These are phyloP conservation scores for Coffea humblotiana DNA, from an alignment of 305 asterid genomes.

Conservation along the genomic window DNA sequence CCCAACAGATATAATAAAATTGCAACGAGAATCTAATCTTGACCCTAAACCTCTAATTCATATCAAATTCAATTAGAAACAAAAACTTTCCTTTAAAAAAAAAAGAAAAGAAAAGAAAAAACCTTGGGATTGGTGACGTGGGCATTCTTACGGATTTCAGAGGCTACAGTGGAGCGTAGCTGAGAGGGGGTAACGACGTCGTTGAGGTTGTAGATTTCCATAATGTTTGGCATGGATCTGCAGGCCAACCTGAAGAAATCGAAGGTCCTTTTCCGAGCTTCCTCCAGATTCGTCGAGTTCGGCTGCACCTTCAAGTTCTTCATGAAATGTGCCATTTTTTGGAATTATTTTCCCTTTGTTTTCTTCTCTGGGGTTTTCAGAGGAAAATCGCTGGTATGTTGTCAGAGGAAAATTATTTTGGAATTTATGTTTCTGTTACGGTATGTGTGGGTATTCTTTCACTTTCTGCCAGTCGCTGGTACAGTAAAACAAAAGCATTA, in stretches of 20 bases:
- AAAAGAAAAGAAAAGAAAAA: too few relatives aligned
- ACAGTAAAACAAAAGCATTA: too few relatives aligned
- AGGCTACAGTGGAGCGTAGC: slow-evolving; percentile 66
- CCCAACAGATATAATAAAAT: neutral
- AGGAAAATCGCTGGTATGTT: too few relatives aligned
- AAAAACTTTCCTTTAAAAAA: too few relatives aligned
- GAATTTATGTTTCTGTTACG: too few relatives aligned
- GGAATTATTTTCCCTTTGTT: neutral
- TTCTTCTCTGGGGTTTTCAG: too few relatives aligned
- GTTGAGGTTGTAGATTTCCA: slow-evolving; percentile 71
- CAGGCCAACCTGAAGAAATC: slow-evolving; percentile 68
- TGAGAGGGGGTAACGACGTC: slow-evolving; percentile 69
- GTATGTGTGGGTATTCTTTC: too few relatives aligned
- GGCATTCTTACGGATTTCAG: slow-evolving; percentile 79
- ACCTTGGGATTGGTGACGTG: slow-evolving; percentile 72
- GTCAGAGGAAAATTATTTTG: too few relatives aligned
- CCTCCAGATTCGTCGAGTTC: slow-evolving; percentile 60
- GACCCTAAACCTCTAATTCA: neutral
- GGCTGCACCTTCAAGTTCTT: slow-evolving; percentile 75
- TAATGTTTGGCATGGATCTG: slow-evolving; percentile 78
- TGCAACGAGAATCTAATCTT: neutral
- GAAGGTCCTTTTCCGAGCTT: slow-evolving; percentile 53
- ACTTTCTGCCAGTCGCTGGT: too few relatives aligned
- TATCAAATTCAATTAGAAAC: too few relatives aligned
- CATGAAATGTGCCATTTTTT: slow-evolving; percentile 61